These are phyloP conservation scores for Zymoseptoria ardabiliae DNA, from an alignment of 2,329 filamentous ascomycete species.

Conservation along the genomic window DNA sequence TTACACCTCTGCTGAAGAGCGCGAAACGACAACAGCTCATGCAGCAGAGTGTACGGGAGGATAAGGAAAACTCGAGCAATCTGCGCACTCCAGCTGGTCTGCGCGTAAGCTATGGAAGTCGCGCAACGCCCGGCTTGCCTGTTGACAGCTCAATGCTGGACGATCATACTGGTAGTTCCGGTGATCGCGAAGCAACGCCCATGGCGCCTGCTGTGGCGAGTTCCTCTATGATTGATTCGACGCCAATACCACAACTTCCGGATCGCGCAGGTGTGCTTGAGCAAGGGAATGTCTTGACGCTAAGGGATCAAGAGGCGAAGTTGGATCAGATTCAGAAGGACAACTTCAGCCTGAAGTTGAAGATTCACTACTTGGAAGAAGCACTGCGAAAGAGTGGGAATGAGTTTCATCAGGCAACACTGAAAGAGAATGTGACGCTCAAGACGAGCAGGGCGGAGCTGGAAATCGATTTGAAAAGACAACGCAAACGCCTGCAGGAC, in stretches of 20 bases:
- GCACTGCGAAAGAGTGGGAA: constrained; percentile 79
- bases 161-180: constrained; percentile 57
- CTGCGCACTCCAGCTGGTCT: constrained; percentile 60
- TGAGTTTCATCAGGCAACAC: constrained; percentile 77
- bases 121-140: constrained; percentile 66
- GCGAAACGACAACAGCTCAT: constrained; percentile 61
- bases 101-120: constrained; percentile 51
- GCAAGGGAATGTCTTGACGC: constrained; percentile 80
- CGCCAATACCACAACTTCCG: constrained; percentile 66
- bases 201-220: constrained; percentile 62
- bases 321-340: constrained; percentile 97
- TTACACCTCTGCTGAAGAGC: constrained; percentile 86
- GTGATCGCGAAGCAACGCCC: constrained; percentile 58
- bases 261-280: constrained; percentile 59
- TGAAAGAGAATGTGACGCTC: constrained; percentile 92
- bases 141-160: constrained; percentile 65
- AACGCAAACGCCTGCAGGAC: constrained; percentile 73
- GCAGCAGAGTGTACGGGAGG: constrained; percentile 30
- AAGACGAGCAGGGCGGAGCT: constrained; percentile 89
- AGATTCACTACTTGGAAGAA: constrained; percentile 94
- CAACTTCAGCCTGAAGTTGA: constrained; percentile 93
- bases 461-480: constrained; percentile 76
- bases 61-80: constrained; percentile 38
- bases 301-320: constrained; percentile 87
- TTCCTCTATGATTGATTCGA: constrained; percentile 70